These are phyloP conservation scores for Syzygium grande DNA, from an alignment of 345 rosid genomes.

Conservation along the genomic window DNA sequence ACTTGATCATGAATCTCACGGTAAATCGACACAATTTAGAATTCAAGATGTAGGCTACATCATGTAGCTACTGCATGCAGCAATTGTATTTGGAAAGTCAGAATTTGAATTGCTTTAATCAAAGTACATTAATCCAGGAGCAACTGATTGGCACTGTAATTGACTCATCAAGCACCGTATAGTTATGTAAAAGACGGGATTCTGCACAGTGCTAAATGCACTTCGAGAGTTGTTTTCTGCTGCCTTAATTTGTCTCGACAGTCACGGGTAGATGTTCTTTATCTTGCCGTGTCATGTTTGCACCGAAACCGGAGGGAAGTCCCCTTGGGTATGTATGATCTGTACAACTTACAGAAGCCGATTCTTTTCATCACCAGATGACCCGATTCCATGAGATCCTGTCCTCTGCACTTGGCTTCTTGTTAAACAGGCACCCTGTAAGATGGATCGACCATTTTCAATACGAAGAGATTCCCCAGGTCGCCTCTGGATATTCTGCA, in stretches of 20 bases:
- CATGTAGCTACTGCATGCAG: neutral
- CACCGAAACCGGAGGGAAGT: neutral
- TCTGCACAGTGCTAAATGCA: neutral
- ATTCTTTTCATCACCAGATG: neutral
- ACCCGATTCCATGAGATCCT: neutral
- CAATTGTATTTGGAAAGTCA: neutral
- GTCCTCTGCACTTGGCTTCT: neutral
- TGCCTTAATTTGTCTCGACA: neutral
- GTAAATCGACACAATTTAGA: neutral
- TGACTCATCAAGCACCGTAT: neutral
- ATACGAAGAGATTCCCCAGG: slow-evolving; percentile 77
- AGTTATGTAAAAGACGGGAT: neutral
- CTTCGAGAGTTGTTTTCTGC: neutral
- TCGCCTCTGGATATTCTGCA: slow-evolving; percentile 87
- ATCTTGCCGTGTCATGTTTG: neutral
- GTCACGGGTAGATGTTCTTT: neutral
- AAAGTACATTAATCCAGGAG: neutral
- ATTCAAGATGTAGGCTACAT: neutral
- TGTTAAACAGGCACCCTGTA: slow-evolving; percentile 48
- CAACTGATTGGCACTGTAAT: neutral
- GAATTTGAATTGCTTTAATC: neutral
- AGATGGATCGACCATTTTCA: slow-evolving; percentile 90
- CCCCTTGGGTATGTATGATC: neutral
- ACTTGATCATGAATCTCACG: neutral
- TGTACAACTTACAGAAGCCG: neutral